Percentiles rank a stretch among this genome's conserved stretches.
These are phyloP conservation scores for Arabidopsis hybrid DNA, from an alignment of 441 rosid genomes.

Conservation along the genomic window DNA sequence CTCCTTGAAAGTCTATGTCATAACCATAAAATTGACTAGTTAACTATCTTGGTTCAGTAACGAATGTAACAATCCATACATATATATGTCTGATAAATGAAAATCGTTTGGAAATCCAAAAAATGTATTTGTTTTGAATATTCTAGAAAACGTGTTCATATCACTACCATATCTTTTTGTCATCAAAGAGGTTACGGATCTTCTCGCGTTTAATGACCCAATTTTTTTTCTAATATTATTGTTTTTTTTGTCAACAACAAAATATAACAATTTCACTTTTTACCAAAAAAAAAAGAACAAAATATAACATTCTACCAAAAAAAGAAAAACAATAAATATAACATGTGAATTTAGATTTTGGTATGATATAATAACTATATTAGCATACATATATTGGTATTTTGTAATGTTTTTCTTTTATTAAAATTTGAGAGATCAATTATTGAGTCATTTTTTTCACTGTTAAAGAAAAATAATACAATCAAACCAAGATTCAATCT, in stretches of 20 bases:
- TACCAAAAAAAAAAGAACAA: no score
- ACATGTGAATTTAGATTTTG: no score
- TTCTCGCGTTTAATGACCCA: conserved; percentile 1
- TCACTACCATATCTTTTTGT: neutral
- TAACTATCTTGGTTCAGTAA: neutral
- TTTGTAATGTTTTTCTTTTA: neutral
- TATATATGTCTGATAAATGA: neutral
- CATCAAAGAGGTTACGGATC: neutral
- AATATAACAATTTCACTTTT: no score
- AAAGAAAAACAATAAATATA: no score
- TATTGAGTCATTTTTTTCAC: conserved; percentile 9
- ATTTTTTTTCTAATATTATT: neutral
- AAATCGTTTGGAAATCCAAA: neutral
- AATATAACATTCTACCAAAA: no score
- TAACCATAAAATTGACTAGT: neutral
- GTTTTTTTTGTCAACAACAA: neutral
- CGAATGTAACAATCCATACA: neutral
- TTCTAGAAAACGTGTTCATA: neutral
- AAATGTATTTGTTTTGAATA: neutral
- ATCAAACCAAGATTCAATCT: conserved; percentile 33
- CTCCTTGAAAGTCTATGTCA: neutral
- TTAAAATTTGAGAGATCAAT: neutral
- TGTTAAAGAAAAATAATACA: conserved; percentile 1
- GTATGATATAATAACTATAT: neutral
- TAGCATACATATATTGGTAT: no score